phyloP scores from a whole-genome alignment of 2,329 filamentous ascomycete genomes.

The Sclerotinia sclerotiorum region DNA sequence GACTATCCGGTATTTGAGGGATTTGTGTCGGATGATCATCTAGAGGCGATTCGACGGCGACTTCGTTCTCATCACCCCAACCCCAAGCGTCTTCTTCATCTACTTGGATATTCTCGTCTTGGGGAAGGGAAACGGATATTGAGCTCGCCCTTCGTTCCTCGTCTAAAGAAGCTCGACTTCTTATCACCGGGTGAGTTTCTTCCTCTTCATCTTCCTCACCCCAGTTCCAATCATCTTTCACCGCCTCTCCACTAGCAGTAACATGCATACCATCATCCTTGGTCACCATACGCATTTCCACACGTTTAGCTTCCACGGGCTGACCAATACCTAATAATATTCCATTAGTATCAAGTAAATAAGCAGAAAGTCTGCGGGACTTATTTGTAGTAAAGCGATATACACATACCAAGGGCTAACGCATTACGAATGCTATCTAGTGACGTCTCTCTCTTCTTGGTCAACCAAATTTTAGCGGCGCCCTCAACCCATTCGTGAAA shows the following conservation, averaged over 20 bases:
- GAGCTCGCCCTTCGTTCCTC: slow-evolving; percentile 27
- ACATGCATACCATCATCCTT: slow-evolving; percentile 65
- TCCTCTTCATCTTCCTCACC: slow-evolving; percentile 60
- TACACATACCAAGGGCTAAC: slow-evolving; percentile 49
- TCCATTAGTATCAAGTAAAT: neutral
- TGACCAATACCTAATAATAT: slow-evolving; percentile 57
- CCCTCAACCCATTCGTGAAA: slow-evolving; percentile 78
- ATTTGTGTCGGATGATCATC: slow-evolving; percentile 13
- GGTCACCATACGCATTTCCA: slow-evolving; percentile 80
- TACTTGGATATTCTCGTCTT: slow-evolving; percentile 42
- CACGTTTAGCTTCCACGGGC: slow-evolving; percentile 71
- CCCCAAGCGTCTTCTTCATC: slow-evolving; percentile 62
- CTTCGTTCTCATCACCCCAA: slow-evolving; percentile 70
- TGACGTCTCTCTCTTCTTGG: slow-evolving; percentile 75
- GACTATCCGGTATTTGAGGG: neutral
- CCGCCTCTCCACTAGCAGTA: slow-evolving; percentile 49
- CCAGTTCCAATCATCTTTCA: slow-evolving; percentile 72
- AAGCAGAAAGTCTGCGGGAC: neutral
- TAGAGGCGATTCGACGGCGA: slow-evolving; percentile 40
- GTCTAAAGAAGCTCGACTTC: slow-evolving; percentile 34
- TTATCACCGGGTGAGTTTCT: slow-evolving; percentile 34
- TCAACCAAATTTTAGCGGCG: slow-evolving; percentile 81
- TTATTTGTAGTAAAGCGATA: neutral
- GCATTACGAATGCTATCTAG: slow-evolving; percentile 72
- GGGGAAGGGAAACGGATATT: slow-evolving; percentile 9